These are phyloP conservation scores for Hypoxylon trugodes DNA, from an alignment of 495 filamentous ascomycete genomes.

Conservation along the genomic window DNA sequence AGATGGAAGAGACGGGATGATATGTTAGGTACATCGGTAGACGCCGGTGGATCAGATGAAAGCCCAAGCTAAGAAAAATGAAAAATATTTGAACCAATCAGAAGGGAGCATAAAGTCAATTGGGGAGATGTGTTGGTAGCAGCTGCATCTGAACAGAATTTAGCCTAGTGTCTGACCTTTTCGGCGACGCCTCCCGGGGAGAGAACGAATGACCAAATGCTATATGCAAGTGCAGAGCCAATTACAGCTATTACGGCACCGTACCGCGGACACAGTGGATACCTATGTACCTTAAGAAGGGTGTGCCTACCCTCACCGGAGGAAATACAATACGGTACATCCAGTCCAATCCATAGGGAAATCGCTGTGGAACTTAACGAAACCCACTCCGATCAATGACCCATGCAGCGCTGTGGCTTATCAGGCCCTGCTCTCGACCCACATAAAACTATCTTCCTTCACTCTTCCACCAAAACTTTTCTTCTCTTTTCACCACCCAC, in stretches of 20 bases:
- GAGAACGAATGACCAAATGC: slow-evolving; percentile 13
- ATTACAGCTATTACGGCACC: neutral
- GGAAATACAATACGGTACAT: too few relatives aligned
- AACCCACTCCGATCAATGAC: slow-evolving; percentile 11
- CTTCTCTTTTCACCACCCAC: slow-evolving; percentile 36
- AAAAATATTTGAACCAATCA: slow-evolving; percentile 20
- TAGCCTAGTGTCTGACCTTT: slow-evolving; percentile 9
- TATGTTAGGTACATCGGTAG: neutral
- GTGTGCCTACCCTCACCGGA: neutral
- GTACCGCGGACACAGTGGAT: neutral
- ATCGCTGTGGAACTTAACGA: too few relatives aligned
- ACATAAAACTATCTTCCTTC: slow-evolving; percentile 43
- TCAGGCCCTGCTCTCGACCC: slow-evolving; percentile 20
- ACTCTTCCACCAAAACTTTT: slow-evolving; percentile 39
- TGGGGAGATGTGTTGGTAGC: slow-evolving; percentile 10
- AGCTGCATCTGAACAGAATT: slow-evolving; percentile 10
- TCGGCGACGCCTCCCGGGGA: slow-evolving; percentile 11
- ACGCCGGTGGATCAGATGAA: neutral
- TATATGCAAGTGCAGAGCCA: slow-evolving; percentile 4
- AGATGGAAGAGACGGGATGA: neutral
- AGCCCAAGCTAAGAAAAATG: neutral
- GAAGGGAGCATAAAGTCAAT: slow-evolving; percentile 19
- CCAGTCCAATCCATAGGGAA: too few relatives aligned
- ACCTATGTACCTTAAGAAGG: neutral
- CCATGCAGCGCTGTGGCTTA: slow-evolving; percentile 26